Evolutionary conservation across 148 eudicot genomes (phyloP), one percentile per base, ranked within the genome.

Genomic region (Amaranthus cruentus): DNA sequence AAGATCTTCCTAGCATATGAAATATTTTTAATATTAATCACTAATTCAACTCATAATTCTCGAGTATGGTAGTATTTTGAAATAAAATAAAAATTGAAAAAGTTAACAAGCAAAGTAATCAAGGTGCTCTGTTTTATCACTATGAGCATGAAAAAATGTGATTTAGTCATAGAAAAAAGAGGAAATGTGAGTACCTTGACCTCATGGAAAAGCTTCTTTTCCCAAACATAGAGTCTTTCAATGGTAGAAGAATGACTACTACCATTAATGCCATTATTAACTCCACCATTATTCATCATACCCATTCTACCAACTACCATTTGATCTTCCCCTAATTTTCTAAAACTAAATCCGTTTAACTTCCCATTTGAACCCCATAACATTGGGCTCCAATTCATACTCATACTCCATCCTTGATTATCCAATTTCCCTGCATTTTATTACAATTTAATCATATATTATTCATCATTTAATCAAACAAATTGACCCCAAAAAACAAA

Each of bases 201-300:
- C 75, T 95, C 97, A 71, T 73, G 77, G 68, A 86, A 95, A 47
- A 95, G 85, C 72, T 90, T 95, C 87, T 91, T 95, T 83, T 95
- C 99, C 99, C 99, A 91, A 58, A 92, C 96, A 83, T 90, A 85
- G 52, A 95, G 81, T 75, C 96, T 91, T 80, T 95, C 99, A 7
- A 92, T 80, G 28, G 99, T 91, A 52, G 92, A 89, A 70, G 90
- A 78, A 74, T 95, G 97, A 70, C 87, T 87, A 6, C 79, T 15
- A 60, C 73, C 81, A 51, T 56, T 49, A 55, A 63, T 18, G 2
- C 59, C 66, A 58, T 59, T 43, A 54, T 64, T 72, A 44, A 50
- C 66, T 43, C 70, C 62, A 74, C n/a, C 44, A 72, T n/a, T 73
- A 58, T 28, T 28, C 38, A n/a, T 53, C 60, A 66, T 54, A 28